Conservation (phyloP, 352 stramenopile genomes). For the Phytopythium vexans region DNA sequence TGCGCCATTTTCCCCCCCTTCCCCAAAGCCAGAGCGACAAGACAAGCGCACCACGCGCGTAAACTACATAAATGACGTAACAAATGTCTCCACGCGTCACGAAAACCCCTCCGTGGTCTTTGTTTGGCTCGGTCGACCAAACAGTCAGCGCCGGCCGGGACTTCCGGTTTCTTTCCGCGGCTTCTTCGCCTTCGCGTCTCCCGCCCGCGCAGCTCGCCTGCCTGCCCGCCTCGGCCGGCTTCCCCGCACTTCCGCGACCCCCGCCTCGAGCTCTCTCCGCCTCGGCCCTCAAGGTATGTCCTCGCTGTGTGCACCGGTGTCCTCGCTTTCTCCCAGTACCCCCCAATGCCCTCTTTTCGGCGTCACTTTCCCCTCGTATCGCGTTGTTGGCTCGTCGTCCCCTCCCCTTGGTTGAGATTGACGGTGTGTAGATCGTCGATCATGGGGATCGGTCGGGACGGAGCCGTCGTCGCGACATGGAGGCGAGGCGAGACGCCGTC, state of each 20-base stretch:
- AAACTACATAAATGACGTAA: slow-evolving; percentile 1
- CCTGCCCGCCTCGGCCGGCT: too few species aligned
- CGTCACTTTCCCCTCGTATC: too few species aligned
- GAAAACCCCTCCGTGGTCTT: background rate
- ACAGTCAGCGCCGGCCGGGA: background rate
- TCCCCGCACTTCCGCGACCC: background rate
- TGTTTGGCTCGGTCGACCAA: background rate
- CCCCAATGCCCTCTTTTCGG: too few species aligned
- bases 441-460: too few species aligned
- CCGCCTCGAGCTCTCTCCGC: background rate
- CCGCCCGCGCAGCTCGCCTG: background rate
- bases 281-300: background rate
- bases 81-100: background rate
- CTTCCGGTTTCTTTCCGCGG: slow-evolving; percentile 1
- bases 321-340: too few species aligned
- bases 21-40: background rate
- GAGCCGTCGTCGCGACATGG: too few species aligned
- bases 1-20: too few species aligned
- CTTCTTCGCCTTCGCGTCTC: background rate
- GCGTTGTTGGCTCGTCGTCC: too few species aligned
- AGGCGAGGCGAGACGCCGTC: too few species aligned
- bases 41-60: background rate
- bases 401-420: too few species aligned
- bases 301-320: too few species aligned
- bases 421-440: too few species aligned